Percentiles rank a stretch among this genome's conserved stretches.
Conservation (phyloP, 2,329 filamentous ascomycete species). For the Stemphylium beticola region DNA sequence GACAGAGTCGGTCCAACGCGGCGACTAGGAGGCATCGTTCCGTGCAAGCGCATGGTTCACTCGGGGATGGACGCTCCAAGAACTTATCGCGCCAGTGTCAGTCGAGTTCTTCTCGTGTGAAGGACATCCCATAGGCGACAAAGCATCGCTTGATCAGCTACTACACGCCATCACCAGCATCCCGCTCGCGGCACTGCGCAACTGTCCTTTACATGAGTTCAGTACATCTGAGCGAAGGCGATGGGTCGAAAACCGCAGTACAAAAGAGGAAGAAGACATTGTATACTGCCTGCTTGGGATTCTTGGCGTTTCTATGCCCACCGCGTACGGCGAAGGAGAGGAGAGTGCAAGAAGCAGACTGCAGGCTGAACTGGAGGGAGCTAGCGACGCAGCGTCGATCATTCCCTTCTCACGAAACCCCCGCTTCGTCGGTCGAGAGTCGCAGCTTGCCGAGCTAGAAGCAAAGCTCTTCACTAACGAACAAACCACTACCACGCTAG, state of each 20-base stretch:
- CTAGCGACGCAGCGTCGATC: conserved; percentile 22
- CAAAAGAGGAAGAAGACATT: conserved; percentile 32
- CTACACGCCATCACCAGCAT: conserved; percentile 20
- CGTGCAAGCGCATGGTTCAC: not conserved
- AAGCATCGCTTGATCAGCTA: conserved; percentile 16
- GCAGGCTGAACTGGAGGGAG: conserved; percentile 18
- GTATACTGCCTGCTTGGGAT: conserved; percentile 35
- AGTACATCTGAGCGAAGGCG: not conserved
- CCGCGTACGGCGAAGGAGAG: conserved; percentile 26
- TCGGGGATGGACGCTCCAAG: not conserved
- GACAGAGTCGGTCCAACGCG: not conserved
- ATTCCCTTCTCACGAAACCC: conserved; percentile 37
- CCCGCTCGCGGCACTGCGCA: not conserved
- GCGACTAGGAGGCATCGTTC: not conserved
- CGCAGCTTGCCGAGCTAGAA: conserved; percentile 35
- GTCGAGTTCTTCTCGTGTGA: conserved; percentile 23
- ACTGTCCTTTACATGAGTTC: not conserved
- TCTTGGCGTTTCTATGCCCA: conserved; percentile 26
- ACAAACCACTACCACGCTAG: conserved; percentile 10
- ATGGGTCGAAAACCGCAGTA: conserved; percentile 10
- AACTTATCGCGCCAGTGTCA: conserved; percentile 18
- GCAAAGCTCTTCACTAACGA: conserved; percentile 27
- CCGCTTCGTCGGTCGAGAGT: conserved; percentile 31
- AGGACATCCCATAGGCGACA: conserved; percentile 14
- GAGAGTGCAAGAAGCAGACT: conserved; percentile 22